Evolutionary conservation across 2,329 filamentous ascomycete species (phyloP), one percentile per base, ranked within the genome.

Genomic region (Fusarium citri): DNA sequence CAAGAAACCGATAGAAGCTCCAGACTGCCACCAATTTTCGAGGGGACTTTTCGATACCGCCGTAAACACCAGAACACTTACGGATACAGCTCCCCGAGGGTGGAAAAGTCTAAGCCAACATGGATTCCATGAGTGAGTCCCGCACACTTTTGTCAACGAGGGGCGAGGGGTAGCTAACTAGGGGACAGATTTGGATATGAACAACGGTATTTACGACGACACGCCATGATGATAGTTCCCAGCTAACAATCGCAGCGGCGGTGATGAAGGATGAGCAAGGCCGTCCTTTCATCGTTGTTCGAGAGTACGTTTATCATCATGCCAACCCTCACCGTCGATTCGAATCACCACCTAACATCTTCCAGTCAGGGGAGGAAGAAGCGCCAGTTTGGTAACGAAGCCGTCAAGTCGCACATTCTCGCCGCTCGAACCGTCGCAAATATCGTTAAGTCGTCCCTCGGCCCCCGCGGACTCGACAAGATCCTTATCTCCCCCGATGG

Each of bases 401-500:
- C 96, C 55, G 94, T 99, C 81, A 99, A 99, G 84, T 94, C 94
- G 77, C 97, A 99, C 84, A 99, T 99, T 77, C 90, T 98, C 76
- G 95, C 96, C 66, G 97, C 97, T 58, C 91, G 94, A 80, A 98
- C 96, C 62, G 94, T 99, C 75, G 92, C 96, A 74, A 97, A 94
- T 83, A 96, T 99, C 76, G 94, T 99, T 83, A 98, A 97, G 87
- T 96, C 94, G 66, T 99, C 97, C 72, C 87, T 99, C 76, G 96
- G 96, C 53, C 96, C 96, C 57, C 92, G 96, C 75, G 96, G 96
- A 70, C 90, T 99, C 78, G 96, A 99, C 86, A 99, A 99, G 86
- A 99, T 99, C 79, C 89, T 99, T 76, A 99, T 99, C 77, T 99
- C 96, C 54, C 93, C 96, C 67, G 96, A 99, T 80, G 96, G 96